phyloP scores from a whole-genome alignment of 1,139 yeast species.

The Candida sojae region DNA sequence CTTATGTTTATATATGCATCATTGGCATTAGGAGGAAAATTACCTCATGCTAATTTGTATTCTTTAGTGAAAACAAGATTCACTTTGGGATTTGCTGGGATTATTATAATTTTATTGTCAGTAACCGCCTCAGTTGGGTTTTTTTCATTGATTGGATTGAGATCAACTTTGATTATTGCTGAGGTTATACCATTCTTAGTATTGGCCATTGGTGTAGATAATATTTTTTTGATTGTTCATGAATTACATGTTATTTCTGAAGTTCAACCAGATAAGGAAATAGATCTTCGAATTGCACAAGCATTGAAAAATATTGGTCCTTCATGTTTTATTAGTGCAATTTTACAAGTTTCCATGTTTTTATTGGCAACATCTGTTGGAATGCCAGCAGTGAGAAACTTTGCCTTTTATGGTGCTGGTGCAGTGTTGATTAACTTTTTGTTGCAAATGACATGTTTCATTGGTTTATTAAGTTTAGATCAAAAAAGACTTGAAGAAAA shows the following conservation, averaged over 20 bases:
- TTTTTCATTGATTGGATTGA: conserved; percentile 72
- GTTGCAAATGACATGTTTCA: conserved; percentile 80
- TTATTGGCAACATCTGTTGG: conserved; percentile 75
- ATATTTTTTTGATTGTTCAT: conserved; percentile 82
- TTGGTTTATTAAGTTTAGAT: conserved; percentile 70
- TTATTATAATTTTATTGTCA: conserved; percentile 74
- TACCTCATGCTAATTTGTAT: conserved; percentile 24
- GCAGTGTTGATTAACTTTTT: conserved; percentile 77
- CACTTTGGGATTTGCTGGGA: conserved; percentile 78
- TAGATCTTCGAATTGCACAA: conserved; percentile 56
- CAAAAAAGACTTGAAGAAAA: conserved; percentile 61
- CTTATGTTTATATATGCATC: conserved; percentile 93
- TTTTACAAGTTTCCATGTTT: conserved; percentile 78
- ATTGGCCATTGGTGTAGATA: conserved; percentile 93
- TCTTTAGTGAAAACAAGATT: conserved; percentile 64
- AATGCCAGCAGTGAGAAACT: conserved; percentile 95
- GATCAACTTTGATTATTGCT: conserved; percentile 88
- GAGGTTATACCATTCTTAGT: conserved; percentile 96
- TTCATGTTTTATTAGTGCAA: conserved; percentile 75
- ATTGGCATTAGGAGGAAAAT: conserved; percentile 69
- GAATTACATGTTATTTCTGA: conserved; percentile 63
- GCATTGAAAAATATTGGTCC: conserved; percentile 82
- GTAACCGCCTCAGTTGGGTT: conserved; percentile 81
- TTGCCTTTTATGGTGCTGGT: conserved; percentile 88
- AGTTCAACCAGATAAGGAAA: conserved; percentile 20